A percentile compares a stretch with the other conserved stretches of the same genome.
Evolutionary conservation across 495 filamentous ascomycete genomes (phyloP).

Genomic region (Aspergillus affinis): DNA sequence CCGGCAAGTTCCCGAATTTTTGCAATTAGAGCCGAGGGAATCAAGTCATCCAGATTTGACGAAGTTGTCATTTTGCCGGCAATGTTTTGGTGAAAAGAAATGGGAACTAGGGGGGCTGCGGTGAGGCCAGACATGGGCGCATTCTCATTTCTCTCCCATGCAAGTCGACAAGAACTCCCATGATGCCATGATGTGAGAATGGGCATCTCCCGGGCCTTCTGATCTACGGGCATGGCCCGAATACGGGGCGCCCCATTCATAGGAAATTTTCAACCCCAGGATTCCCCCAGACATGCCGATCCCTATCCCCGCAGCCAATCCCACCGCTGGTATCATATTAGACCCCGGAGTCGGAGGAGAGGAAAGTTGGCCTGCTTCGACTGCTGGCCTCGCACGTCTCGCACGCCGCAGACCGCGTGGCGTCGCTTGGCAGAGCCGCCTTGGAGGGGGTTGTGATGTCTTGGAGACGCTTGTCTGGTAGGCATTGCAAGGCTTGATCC

Average conservation of each 20-base stretch:
- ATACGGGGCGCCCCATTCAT: not conserved
- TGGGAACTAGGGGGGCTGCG: not conserved
- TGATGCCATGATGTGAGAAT: no score
- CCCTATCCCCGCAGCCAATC: not conserved
- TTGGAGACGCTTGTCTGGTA: not conserved
- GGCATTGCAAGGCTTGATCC: not conserved
- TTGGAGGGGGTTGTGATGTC: not conserved
- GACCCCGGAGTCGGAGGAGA: not conserved
- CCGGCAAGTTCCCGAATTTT: not conserved
- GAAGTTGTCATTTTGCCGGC: no score
- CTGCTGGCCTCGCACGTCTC: not conserved
- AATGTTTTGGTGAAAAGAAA: not conserved
- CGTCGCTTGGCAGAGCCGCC: not conserved
- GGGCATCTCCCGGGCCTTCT: no score
- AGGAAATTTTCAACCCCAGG: not conserved
- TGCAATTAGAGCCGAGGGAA: not conserved
- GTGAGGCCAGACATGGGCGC: not conserved
- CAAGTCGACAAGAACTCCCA: no score
- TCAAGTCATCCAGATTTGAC: no score
- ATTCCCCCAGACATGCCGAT: not conserved
- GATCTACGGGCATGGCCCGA: not conserved
- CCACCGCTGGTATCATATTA: not conserved
- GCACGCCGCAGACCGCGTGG: not conserved
- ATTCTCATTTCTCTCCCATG: not conserved
- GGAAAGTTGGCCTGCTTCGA: not conserved